Conservation (phyloP, 345 rosid species). For the Ceriops zippeliana region DNA sequence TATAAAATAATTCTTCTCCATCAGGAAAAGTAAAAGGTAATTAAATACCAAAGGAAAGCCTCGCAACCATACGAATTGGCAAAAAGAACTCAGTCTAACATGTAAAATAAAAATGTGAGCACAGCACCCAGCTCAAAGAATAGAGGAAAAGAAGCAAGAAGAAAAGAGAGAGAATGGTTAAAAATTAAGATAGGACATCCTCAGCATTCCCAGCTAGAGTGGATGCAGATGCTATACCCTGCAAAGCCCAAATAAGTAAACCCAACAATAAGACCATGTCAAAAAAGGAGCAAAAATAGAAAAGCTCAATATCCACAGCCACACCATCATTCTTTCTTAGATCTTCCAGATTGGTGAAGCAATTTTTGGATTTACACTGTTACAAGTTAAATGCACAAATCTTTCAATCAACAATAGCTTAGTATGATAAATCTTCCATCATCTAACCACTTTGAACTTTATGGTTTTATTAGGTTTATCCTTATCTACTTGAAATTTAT, state of each 20-base stretch:
- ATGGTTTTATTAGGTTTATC: background rate
- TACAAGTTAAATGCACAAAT: background rate
- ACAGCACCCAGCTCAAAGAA: background rate
- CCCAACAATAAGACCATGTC: background rate
- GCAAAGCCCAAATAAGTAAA: too few species aligned
- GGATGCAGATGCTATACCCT: too few species aligned
- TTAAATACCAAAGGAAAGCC: background rate
- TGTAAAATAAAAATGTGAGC: background rate
- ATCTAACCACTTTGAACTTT: background rate
- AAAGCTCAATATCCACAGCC: background rate
- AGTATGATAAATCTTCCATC: background rate
- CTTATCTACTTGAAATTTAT: background rate
- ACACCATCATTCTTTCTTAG: background rate
- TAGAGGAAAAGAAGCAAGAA: background rate
- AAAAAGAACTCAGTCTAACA: background rate
- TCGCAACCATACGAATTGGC: too few species aligned
- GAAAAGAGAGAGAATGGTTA: background rate
- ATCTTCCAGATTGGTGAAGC: background rate
- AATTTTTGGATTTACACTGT: background rate
- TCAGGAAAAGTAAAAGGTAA: background rate
- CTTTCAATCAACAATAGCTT: background rate
- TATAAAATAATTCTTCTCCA: background rate
- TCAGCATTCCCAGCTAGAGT: background rate
- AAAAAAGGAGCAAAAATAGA: background rate
- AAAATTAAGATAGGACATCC: background rate